A percentile compares a stretch with the other conserved stretches of the same genome.
Conservation (phyloP, 2,329 filamentous ascomycete genomes). For the Paracorniculantispora psalliotae region DNA sequence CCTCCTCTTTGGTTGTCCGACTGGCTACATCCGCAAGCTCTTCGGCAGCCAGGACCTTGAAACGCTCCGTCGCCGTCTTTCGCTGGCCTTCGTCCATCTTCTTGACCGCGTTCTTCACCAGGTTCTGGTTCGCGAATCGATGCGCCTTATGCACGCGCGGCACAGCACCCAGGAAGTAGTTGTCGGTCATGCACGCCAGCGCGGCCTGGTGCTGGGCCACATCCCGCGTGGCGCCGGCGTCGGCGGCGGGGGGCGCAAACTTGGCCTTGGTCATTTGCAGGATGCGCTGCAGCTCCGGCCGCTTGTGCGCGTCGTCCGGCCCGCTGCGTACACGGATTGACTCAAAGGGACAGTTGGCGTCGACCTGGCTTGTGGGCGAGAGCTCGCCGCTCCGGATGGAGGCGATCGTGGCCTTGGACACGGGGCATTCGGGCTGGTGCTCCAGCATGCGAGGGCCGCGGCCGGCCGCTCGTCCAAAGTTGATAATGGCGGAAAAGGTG, state of each 20-base stretch:
- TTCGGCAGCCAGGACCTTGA: background rate
- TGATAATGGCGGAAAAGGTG: slow-evolving; percentile 7
- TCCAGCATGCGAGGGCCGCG: slow-evolving; percentile 5
- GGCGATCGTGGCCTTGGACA: background rate
- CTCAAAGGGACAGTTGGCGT: slow-evolving; percentile 9
- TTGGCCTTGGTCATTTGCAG: slow-evolving; percentile 5
- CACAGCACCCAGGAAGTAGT: slow-evolving; percentile 12
- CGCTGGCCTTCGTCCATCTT: background rate
- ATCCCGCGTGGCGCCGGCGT: background rate
- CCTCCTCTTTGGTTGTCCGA: background rate
- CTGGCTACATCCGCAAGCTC: background rate
- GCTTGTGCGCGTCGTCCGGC: background rate
- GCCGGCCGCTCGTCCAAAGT: background rate
- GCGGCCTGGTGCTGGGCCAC: slow-evolving; percentile 2
- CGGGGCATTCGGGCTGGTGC: slow-evolving; percentile 5
- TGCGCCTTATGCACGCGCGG: slow-evolving; percentile 9
- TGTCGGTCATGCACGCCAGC: slow-evolving; percentile 12
- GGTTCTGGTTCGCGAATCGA: background rate
- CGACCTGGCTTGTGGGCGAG: slow-evolving; percentile 7
- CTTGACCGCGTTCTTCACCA: background rate
- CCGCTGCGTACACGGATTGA: background rate
- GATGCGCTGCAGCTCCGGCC: slow-evolving; percentile 5
- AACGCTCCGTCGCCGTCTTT: background rate
- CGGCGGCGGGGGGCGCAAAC: background rate
- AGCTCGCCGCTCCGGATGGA: background rate